Evolutionary conservation across 305 asterid species (phyloP).

Genomic region (Petunia hybrid): DNA sequence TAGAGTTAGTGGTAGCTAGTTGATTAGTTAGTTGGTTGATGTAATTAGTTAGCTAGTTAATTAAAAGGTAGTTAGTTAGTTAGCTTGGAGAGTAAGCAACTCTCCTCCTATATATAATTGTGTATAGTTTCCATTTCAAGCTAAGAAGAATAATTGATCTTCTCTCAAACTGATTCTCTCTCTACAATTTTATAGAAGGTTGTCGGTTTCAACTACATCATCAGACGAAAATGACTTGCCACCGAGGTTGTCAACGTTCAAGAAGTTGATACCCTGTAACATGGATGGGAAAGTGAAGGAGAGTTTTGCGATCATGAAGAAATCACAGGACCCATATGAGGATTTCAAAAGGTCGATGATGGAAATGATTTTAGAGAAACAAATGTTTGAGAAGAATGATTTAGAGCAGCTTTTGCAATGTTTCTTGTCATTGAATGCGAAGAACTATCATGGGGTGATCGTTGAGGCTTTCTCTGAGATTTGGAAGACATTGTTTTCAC

Average conservation of each 20-base stretch:
- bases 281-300: conserved; percentile 77
- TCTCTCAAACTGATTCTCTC: too few species aligned
- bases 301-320: conserved; percentile 79
- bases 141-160: too few species aligned
- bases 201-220: conserved; percentile 29
- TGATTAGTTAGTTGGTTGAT: too few species aligned
- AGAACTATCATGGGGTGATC: conserved; percentile 60
- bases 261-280: conserved; percentile 64
- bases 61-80: too few species aligned
- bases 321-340: conserved; percentile 67
- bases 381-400: conserved; percentile 68
- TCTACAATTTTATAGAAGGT: too few species aligned
- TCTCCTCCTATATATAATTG: too few species aligned
- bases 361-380: conserved; percentile 87
- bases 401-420: conserved; percentile 72
- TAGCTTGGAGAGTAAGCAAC: too few species aligned
- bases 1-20: too few species aligned
- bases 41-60: too few species aligned
- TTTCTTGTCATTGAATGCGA: conserved; percentile 67
- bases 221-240: conserved; percentile 50
- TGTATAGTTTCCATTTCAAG: too few species aligned
- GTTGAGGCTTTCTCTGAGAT: conserved; percentile 66
- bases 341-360: conserved; percentile 84
- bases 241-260: conserved; percentile 71
- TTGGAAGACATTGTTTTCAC: conserved; percentile 58